phyloP scores from a whole-genome alignment of 1,284 basidiomycete species.

The Cutaneotrichosporon daszewskae region DNA sequence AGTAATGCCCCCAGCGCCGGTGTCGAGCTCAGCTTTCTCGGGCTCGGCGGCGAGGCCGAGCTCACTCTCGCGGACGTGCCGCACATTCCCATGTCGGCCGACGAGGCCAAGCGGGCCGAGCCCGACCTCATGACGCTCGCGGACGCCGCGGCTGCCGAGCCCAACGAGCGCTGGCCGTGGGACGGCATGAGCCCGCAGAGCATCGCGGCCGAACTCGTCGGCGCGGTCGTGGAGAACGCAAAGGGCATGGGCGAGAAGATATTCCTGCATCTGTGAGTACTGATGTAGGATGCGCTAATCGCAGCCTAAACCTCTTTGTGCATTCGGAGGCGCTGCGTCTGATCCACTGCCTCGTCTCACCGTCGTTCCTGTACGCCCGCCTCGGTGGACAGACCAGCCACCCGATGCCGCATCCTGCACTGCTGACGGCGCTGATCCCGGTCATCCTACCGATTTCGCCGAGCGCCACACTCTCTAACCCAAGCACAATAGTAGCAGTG shows the following conservation, averaged over 20 bases:
- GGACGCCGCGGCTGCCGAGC: conserved; percentile 40
- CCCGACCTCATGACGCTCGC: conserved; percentile 47
- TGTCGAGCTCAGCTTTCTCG: conserved; percentile 7
- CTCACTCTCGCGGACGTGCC: conserved; percentile 9
- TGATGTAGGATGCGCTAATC: background rate
- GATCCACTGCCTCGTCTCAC: conserved; percentile 21
- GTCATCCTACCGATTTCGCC: conserved; percentile 20
- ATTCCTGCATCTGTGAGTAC: conserved; percentile 35
- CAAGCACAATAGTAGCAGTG: background rate
- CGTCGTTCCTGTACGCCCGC: conserved; percentile 22
- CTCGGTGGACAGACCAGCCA: conserved; percentile 15
- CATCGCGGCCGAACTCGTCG: conserved; percentile 28
- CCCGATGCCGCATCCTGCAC: conserved; percentile 29
- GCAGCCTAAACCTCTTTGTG: conserved; percentile 29
- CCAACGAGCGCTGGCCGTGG: conserved; percentile 20
- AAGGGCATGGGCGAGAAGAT: conserved; percentile 36
- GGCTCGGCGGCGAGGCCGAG: background rate
- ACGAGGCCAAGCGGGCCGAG: conserved; percentile 5
- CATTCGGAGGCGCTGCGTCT: conserved; percentile 10
- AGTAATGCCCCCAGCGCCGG: conserved; percentile 4
- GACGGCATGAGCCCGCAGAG: conserved; percentile 25
- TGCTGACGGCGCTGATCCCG: conserved; percentile 30
- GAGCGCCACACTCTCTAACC: conserved; percentile 6
- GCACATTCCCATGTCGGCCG: conserved; percentile 1
- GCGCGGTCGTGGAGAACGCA: conserved; percentile 45